phyloP scores from a whole-genome alignment of 352 stramenopile genomes.

The Pythium sp. region DNA sequence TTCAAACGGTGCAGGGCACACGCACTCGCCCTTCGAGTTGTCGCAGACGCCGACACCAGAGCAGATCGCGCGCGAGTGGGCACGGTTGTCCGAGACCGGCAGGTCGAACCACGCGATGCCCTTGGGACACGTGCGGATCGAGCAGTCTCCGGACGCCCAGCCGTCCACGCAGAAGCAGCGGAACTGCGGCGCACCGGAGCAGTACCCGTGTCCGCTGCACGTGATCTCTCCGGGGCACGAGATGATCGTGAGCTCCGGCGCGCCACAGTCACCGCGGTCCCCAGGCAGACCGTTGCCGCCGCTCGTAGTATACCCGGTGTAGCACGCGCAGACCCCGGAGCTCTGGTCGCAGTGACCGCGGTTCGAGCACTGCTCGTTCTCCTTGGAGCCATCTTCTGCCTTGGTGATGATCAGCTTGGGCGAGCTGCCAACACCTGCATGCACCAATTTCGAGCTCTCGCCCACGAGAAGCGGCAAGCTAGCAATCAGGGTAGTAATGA shows the following conservation, averaged over 20 bases:
- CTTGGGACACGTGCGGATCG: conserved; percentile 55
- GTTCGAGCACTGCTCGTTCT: conserved; percentile 84
- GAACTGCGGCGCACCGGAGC: conserved; percentile 61
- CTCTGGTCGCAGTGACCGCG: conserved; percentile 64
- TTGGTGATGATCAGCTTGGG: conserved; percentile 50
- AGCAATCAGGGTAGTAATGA: background rate
- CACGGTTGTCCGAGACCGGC: conserved; percentile 45
- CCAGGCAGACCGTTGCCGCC: conserved; percentile 45
- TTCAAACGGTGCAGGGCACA: conserved; percentile 59
- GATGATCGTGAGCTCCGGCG: conserved; percentile 44
- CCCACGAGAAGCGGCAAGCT: conserved; percentile 75
- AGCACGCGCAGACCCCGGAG: conserved; percentile 87
- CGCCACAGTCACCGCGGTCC: conserved; percentile 71
- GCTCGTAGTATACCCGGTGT: conserved; percentile 74
- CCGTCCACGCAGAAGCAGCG: conserved; percentile 61
- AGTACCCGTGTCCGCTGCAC: conserved; percentile 78
- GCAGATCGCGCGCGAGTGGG: conserved; percentile 52
- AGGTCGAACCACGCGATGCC: conserved; percentile 74
- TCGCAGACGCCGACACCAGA: conserved; percentile 74
- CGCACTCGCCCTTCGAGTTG: conserved; percentile 51
- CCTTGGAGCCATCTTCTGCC: conserved; percentile 84
- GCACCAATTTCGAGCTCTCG: conserved; percentile 51
- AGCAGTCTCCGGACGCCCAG: conserved; percentile 70
- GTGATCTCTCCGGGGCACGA: conserved; percentile 54
- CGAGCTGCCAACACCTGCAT: conserved; percentile 48